Base-by-base conservation (phyloP, 129 eudicot species). In the Tagetes erecta region DNA sequence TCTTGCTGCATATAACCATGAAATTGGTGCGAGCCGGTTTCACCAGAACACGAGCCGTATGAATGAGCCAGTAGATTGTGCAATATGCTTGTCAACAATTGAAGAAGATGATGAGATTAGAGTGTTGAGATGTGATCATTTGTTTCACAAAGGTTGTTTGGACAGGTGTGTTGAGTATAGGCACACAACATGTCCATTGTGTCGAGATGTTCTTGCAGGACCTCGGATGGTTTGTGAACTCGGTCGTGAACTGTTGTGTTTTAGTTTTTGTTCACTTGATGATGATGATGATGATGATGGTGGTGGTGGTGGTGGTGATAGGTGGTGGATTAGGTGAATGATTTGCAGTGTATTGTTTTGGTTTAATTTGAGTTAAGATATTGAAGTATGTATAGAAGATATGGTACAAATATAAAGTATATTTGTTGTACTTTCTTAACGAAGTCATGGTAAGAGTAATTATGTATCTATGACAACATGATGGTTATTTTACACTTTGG, bases 81-180 rank as follows among this genome's bases (percentile, higher is more conserved):
- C 82, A 0, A 46, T 84, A 51, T 84, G 84, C 70, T 67, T 84
- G 71, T 72, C 68, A 14, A 46, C 65, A 27, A 72, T 84, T n/a
- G 71, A 80, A 57, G 87, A 73, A 3, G 82, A 73, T 10, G 80
- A 84, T 1, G 87, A 80, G 63, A 44, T 80, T 7, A 84, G 75
- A 60, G 82, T 50, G 62, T 40, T 80, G 73, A 67, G 80, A 56
- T 84, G 87, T 63, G 70, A 67, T 0, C 87, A 84, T 80, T 42
- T 84, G 3, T 84, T 84, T 73, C 87, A 84, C 72, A 76, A 78
- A 5, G 91, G 58, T 11, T 87, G 88, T 31, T 77, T 81, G 20
- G 88, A 82, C 30, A 78, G 80, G 34, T 84, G 84, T 81, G 38
- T 77, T 1, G 83, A 79, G 3, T 65, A 70, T 40, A 76, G 85